Base-by-base conservation (phyloP, 345 rosid species). In the Boechera stricta region DNA sequence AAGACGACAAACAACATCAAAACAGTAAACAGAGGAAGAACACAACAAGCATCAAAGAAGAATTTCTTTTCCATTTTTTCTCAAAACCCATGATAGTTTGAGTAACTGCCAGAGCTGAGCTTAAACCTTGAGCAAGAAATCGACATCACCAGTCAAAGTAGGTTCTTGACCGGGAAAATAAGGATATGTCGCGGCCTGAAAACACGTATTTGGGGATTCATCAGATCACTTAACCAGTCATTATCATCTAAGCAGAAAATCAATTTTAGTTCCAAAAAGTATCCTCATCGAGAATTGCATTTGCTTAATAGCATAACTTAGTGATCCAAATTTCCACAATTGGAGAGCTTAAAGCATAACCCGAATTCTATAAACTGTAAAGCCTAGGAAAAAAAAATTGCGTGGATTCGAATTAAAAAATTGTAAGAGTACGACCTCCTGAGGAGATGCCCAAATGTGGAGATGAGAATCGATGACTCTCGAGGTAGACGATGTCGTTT, bases 101-200 rank as follows among this genome's bases (percentile, higher is more conserved):
- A 69, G 70, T 15, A 5, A 51, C n/a, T 51, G 66, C 1, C 10
- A 75, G 41, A 61, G 47, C 18, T 51, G 2, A 76, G 60, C 16
- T 41, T 0, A 69, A 21, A 91, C 98, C 98, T 91, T 86, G 45
- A 94, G 89, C 86, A 94, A 87, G 84, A 90, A 94, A 82, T 88
- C 87, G 32, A 86, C 69, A 84, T 94, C 77, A 76, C 98, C 98
- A 56, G 85, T 87, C 57, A 90, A 80, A 56, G 84, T 82, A 71
- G 98, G 97, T 84, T 90, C 92, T 77, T 91, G 96, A 47, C 97
- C 97, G n/a, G 97, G 97, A 81, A 83, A 88, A 82, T 89, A 91
- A 57, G 97, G 93, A 71, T 81, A 89, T 71, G 82, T 89, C 9
- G 73, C 87, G 47, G 96, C 96, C 98, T 94, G 77, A 52, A 81